Evolutionary conservation across 768 basidiomycete genomes (phyloP).

Genomic region (Leccinum rimulosum): DNA sequence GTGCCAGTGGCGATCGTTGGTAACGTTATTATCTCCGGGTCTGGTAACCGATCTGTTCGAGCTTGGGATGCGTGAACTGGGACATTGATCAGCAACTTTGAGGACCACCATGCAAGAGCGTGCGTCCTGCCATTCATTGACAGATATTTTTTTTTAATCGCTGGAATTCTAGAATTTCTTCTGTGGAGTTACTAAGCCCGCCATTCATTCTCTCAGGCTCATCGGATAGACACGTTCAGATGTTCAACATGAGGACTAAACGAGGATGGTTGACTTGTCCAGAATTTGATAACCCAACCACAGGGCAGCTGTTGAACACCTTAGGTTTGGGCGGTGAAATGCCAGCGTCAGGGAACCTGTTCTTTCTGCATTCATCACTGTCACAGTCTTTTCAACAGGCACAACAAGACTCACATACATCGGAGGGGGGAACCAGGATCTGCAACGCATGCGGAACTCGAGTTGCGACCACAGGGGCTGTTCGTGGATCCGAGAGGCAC

Average conservation of each 20-base stretch:
- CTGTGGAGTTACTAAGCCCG: slow-evolving; percentile 67
- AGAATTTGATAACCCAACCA: slow-evolving; percentile 43
- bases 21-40: slow-evolving; percentile 68
- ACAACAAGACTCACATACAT: slow-evolving; percentile 7
- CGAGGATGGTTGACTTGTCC: slow-evolving; percentile 78
- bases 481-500: slow-evolving; percentile 43
- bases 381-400: slow-evolving; percentile 25
- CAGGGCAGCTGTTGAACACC: slow-evolving; percentile 20
- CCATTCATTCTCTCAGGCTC: slow-evolving; percentile 75
- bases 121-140: slow-evolving; percentile 31
- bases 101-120: slow-evolving; percentile 78
- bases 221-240: slow-evolving; percentile 75
- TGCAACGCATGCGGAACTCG: slow-evolving; percentile 56
- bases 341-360: slow-evolving; percentile 13
- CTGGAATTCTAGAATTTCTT: slow-evolving; percentile 56
- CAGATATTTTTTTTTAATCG: neutral
- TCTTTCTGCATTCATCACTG: slow-evolving; percentile 31
- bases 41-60: slow-evolving; percentile 77
- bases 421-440: slow-evolving; percentile 28
- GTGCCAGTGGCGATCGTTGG: slow-evolving; percentile 66
- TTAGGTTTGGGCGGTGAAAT: slow-evolving; percentile 5
- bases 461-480: slow-evolving; percentile 17
- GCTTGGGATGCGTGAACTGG: slow-evolving; percentile 77
- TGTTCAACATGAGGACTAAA: slow-evolving; percentile 61
- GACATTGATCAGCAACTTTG: slow-evolving; percentile 60